Conservation (phyloP, 805 yeast species). For the Ogataea ramenticola region DNA sequence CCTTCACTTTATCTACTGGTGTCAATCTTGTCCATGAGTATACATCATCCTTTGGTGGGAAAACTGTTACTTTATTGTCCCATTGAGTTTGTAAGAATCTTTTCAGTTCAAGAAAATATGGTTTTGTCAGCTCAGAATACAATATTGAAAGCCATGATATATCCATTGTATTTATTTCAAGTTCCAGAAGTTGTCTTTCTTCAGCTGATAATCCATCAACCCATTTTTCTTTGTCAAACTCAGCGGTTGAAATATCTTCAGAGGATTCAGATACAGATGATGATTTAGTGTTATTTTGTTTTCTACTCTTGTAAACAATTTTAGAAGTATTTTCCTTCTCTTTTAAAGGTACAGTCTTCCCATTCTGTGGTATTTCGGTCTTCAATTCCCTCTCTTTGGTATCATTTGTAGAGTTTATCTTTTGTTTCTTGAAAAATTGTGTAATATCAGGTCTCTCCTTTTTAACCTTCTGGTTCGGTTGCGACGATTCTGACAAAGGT, state of each 20-base stretch:
- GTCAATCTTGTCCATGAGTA: constrained; percentile 91
- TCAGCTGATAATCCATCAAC: constrained; percentile 38
- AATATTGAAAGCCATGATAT: constrained; percentile 71
- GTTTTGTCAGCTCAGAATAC: constrained; percentile 68
- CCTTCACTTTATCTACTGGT: constrained; percentile 65
- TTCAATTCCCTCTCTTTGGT: no score
- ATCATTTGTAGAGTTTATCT: background rate
- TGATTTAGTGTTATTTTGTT: background rate
- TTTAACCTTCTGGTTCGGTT: background rate
- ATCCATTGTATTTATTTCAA: constrained; percentile 68
- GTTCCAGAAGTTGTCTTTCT: constrained; percentile 41
- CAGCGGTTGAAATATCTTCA: background rate
- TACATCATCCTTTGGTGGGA: constrained; percentile 71
- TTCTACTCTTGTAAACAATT: background rate
- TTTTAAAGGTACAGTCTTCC: no score
- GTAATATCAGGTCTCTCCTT: constrained; percentile 4
- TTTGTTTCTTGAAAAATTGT: constrained; percentile 1
- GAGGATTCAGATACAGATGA: no score
- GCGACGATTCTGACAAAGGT: background rate
- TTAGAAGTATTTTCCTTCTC: background rate
- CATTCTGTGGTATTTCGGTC: no score
- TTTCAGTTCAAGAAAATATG: constrained; percentile 74
- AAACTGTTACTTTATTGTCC: constrained; percentile 40
- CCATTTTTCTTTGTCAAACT: constrained; percentile 49
- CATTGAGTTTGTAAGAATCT: constrained; percentile 47